Evolutionary conservation across 2,329 filamentous ascomycete species (phyloP), one percentile per base, ranked within the genome.

Genomic region (Dactylellina parvicollis): DNA sequence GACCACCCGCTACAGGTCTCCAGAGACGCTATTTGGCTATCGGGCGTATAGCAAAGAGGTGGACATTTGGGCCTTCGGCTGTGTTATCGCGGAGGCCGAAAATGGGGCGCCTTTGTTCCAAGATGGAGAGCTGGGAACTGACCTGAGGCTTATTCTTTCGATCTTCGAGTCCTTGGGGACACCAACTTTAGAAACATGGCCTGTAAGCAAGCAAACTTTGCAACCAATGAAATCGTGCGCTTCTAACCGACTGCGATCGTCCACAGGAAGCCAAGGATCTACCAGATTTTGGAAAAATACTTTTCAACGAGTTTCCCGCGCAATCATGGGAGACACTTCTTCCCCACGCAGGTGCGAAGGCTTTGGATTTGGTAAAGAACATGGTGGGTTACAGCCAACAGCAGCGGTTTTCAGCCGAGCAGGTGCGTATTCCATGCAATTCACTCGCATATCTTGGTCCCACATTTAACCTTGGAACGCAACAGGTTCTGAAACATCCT

Each of bases 141-240:
- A 99, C 81, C 84, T 99, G 38, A 91, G 92, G 0, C 83, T 99
- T 55, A 94, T 99, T 65, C 85, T 93, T 59, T 96, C 92, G 78
- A 94, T 98, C 34, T 98, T 99, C 82, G 89, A 91, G 81, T 96
- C 90, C 0, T 81, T 99, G 4, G 96, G 96, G 0, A 97, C 93
- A 0, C 95, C 95, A 0, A 90, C 90, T 46, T 81, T 84, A n/a
- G 83, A 89, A 57, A 87, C 84, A 0, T 99, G 95, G 95, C 95
- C 95, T 1, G 92, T 87, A 80, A 76, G 85, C 87, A 80, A 76
- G 85, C 75, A 22, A 40, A 18, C 61, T 50, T 18, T 3, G 8
- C 42, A 40, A 34, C 36, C 16, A 26, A 56, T 28, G 44, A 34
- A 40, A 30, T 44, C 26, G 32, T 18, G 56, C 18, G 32, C 42